These are phyloP conservation scores for Skeletonema grethae DNA, from an alignment of 108 stramenopile genomes.

Conservation along the genomic window DNA sequence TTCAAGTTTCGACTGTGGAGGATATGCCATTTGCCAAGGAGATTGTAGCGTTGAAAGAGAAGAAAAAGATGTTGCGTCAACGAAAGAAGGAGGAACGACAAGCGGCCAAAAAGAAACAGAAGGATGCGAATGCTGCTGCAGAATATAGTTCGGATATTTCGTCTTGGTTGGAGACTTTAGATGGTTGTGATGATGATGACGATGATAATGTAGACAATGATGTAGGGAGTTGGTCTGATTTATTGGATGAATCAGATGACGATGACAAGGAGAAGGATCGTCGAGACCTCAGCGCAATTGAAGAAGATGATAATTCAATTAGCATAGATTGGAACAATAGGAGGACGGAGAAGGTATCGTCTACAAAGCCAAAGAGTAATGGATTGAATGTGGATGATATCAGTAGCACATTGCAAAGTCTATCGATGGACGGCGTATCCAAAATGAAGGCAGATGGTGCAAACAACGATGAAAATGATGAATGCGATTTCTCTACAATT, in stretches of 20 bases:
- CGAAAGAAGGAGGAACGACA: constrained; percentile 6
- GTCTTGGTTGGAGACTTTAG: constrained; percentile 4
- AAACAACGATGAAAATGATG: not conserved
- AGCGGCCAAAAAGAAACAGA: constrained; percentile 1
- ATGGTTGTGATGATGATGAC: not conserved
- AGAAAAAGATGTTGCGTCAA: constrained; percentile 31
- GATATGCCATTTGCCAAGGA: constrained; percentile 52
- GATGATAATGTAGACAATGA: not conserved
- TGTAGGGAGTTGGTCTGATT: constrained; percentile 5
- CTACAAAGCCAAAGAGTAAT: not conserved
- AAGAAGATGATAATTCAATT: constrained; percentile 2
- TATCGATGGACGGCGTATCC: not conserved
- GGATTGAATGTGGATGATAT: not conserved
- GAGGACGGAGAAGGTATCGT: not conserved
- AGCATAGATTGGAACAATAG: not conserved
- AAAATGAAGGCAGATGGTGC: not conserved
- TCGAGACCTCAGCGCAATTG: constrained; percentile 2
- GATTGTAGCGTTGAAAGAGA: constrained; percentile 12
- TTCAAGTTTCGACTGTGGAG: constrained; percentile 41
- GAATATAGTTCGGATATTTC: constrained; percentile 12
- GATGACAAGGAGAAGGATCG: not conserved
- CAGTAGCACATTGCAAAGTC: not conserved
- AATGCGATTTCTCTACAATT: constrained; percentile 2
- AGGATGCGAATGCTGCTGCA: not conserved
- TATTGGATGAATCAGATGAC: constrained; percentile 17